Percentiles rank a stretch among this genome's conserved stretches.
These are phyloP conservation scores for Penicillium capsulatum DNA, from an alignment of 2,329 filamentous ascomycete species.

Conservation along the genomic window DNA sequence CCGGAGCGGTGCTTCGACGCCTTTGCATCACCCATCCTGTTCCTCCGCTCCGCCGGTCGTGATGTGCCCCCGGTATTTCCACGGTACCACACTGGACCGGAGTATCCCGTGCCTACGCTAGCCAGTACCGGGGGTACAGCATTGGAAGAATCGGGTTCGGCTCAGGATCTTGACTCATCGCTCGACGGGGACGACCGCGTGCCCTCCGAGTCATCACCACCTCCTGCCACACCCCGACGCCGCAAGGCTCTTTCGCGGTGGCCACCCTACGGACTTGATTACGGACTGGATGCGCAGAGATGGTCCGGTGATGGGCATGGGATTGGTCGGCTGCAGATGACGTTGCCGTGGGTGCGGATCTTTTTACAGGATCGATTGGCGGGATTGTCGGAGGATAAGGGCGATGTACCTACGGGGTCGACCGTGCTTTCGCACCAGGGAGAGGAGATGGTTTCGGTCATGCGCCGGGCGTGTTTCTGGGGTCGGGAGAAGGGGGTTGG, in stretches of 20 bases:
- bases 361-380: conserved; percentile 12
- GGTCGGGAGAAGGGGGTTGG: conserved; percentile 39
- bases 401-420: conserved; percentile 1
- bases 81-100: conserved; percentile 31
- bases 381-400: not conserved
- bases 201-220: not conserved
- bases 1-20: conserved; percentile 42
- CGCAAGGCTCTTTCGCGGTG: conserved; percentile 38
- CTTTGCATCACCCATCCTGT: conserved; percentile 43
- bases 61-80: conserved; percentile 36
- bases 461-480: conserved; percentile 44
- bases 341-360: conserved; percentile 33
- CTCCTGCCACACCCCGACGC: conserved; percentile 20
- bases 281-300: conserved; percentile 21
- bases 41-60: conserved; percentile 41
- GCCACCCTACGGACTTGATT: conserved; percentile 39
- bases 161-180: conserved; percentile 9
- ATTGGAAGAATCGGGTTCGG: conserved; percentile 2
- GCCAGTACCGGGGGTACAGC: conserved; percentile 6
- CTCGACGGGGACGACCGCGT: conserved; percentile 4
- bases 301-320: conserved; percentile 15
- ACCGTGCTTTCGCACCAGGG: conserved; percentile 38
- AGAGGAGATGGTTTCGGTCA: conserved; percentile 39
- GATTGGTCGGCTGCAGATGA: conserved; percentile 25
- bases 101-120: conserved; percentile 33